Base-by-base conservation (phyloP, 257 asterid genomes). In the Jacaranda copaia region DNA sequence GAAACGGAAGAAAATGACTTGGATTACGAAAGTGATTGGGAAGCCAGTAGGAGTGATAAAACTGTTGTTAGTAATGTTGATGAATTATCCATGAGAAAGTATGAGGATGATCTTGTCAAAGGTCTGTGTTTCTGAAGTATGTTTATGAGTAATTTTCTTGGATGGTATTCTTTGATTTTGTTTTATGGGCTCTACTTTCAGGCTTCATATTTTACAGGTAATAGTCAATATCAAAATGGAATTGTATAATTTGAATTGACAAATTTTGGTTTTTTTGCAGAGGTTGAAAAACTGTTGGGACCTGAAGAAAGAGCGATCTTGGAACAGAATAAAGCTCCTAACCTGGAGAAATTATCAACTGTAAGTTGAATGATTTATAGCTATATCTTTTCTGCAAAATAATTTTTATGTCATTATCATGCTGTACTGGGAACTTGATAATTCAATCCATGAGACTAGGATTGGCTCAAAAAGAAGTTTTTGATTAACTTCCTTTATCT, bases 11-110 rank as follows among this genome's bases (percentile, higher is more conserved):
- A 86, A 49, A 84, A 84, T 78, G 92, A 89, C 73, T 85, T 78
- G 90, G 93, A 85, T 82, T 89, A 87, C 61, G 90, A 89, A 74
- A 94, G 97, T 79, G 97, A 87, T 18, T 88, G 88, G 92, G 97
- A 94, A 79, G 78, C 78, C 62, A 84, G 39, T 62, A 81, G 48
- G 18, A 79, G 72, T 56, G 77, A 73, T 43, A 70, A 77, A 62
- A 58, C 74, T 65, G 84, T 38, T 52, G 84, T n/a, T 73, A 79
- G 51, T 12, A 83, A 57, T 61, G 82, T 60, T 12, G 79, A 83
- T 43, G 73, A 68, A 18, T 66, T 84, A 56, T 80, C 94, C 14
- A 4, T 11, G 5, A 75, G 73, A 81, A 77, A 79, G 73, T 78
- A 76, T 14, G 99, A 91, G 72, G 97, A 86, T 20, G 87, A 83